A percentile compares a stretch with the other conserved stretches of the same genome.
Evolutionary conservation across 306 rosid genomes (phyloP).

Genomic region (Lagenaria siceraria): DNA sequence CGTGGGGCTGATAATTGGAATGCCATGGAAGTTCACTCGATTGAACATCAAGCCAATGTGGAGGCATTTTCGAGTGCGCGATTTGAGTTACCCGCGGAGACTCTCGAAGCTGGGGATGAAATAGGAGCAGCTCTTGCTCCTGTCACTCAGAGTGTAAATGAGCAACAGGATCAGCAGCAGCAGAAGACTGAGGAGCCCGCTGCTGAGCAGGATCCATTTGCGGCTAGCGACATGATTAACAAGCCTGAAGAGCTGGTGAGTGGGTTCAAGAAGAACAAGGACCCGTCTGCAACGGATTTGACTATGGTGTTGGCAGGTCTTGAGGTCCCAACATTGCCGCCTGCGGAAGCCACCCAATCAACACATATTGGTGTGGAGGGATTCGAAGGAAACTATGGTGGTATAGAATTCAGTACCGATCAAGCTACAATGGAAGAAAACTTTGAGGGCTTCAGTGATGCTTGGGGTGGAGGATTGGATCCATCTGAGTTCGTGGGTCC

Average conservation of each 20-base stretch:
- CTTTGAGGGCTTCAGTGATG: constrained; percentile 77
- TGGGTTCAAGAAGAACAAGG: constrained; percentile 78
- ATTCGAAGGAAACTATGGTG: constrained; percentile 93
- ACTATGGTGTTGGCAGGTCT: constrained; percentile 67
- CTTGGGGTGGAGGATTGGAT: constrained; percentile 98
- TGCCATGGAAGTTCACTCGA: constrained; percentile 38
- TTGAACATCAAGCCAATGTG: constrained; percentile 50
- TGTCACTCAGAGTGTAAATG: constrained; percentile 20
- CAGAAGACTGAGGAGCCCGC: constrained; percentile 40
- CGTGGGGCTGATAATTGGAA: constrained; percentile 78
- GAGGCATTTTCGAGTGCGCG: constrained; percentile 39
- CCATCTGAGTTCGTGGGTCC: constrained; percentile 73
- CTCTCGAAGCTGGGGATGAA: constrained; percentile 71
- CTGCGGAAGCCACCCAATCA: constrained; percentile 86
- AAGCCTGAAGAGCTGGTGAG: constrained; percentile 62
- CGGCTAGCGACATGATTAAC: constrained; percentile 80
- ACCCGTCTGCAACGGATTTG: constrained; percentile 69
- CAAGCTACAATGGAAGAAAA: constrained; percentile 71
- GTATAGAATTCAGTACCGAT: constrained; percentile 74
- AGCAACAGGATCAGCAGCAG: constrained; percentile 38
- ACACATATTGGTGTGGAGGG: constrained; percentile 87
- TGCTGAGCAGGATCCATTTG: constrained; percentile 72
- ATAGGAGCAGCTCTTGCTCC: constrained; percentile 49
- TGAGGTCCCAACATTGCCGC: constrained; percentile 76
- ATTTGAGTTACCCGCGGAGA: constrained; percentile 72